These are phyloP conservation scores for Gymnopilus junonius DNA, from an alignment of 768 basidiomycete genomes.

Conservation along the genomic window DNA sequence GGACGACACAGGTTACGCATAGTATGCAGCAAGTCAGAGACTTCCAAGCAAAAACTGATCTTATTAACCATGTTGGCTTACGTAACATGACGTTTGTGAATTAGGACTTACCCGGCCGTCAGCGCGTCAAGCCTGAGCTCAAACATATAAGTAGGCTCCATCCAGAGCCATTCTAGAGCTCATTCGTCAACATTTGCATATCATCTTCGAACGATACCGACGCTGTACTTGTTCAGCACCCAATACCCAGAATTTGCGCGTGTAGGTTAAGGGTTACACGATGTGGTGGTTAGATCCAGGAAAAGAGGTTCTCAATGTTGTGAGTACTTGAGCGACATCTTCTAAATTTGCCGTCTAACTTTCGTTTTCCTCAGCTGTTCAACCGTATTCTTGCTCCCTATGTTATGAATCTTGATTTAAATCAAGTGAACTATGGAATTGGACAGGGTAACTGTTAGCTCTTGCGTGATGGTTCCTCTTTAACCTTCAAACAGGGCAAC, in stretches of 20 bases:
- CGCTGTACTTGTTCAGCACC: background rate
- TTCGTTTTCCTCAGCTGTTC: constrained; percentile 59
- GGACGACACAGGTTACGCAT: too few species aligned
- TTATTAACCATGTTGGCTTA: too few species aligned
- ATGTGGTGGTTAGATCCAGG: constrained; percentile 93
- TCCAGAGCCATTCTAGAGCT: too few species aligned
- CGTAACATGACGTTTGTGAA: constrained; percentile 29
- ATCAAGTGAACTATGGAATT: constrained; percentile 93
- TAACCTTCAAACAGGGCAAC: constrained; percentile 54
- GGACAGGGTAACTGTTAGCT: constrained; percentile 62
- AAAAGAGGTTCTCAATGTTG: constrained; percentile 82
- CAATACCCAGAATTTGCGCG: background rate
- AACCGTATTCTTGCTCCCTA: constrained; percentile 93
- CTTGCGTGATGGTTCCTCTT: background rate
- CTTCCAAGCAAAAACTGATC: too few species aligned
- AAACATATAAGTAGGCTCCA: too few species aligned
- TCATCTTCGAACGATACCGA: background rate
- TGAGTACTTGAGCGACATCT: constrained; percentile 38
- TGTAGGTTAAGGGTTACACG: background rate
- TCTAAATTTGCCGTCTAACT: background rate
- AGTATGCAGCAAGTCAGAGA: too few species aligned
- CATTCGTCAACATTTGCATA: background rate
- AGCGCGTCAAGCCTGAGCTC: too few species aligned
- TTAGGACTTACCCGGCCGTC: background rate
- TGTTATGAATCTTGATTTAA: constrained; percentile 94